Conservation (phyloP, 441 rosid genomes). For the Eruca vesicaria region DNA sequence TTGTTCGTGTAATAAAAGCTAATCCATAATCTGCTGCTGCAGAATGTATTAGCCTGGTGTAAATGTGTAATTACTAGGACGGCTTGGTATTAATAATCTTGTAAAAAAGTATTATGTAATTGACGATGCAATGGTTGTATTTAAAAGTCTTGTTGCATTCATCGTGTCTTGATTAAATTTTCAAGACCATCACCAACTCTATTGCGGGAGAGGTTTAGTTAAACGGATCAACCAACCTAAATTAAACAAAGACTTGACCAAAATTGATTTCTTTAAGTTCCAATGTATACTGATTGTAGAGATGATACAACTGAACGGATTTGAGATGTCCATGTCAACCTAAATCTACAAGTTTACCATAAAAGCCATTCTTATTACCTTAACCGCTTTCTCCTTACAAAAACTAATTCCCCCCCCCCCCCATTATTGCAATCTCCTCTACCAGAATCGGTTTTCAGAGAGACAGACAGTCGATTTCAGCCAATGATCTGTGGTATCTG, state of each 20-base stretch:
- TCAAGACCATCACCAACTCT: conserved; percentile 9
- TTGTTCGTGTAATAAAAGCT: not conserved
- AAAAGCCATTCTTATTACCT: not conserved
- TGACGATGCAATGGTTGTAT: not conserved
- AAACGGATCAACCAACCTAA: not conserved
- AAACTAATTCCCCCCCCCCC: too few relatives aligned
- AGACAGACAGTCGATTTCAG: not conserved
- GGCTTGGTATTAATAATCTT: not conserved
- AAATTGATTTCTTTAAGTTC: not conserved
- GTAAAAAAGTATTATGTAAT: not conserved
- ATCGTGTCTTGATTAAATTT: not conserved
- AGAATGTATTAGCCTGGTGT: not conserved
- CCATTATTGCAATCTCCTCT: conserved; percentile 1
- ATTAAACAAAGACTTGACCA: not conserved
- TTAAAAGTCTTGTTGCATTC: not conserved
- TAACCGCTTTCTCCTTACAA: too few relatives aligned
- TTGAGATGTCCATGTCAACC: not conserved
- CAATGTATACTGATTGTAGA: too few relatives aligned
- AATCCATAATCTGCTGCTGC: not conserved
- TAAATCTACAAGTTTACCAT: too few relatives aligned
- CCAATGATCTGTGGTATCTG: not conserved
- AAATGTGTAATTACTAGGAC: not conserved
- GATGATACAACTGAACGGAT: not conserved
- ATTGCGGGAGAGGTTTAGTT: not conserved
- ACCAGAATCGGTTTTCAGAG: not conserved